Evolutionary conservation across 1,139 yeast genomes (phyloP).

Genomic region (Blastobotrys elegans): DNA sequence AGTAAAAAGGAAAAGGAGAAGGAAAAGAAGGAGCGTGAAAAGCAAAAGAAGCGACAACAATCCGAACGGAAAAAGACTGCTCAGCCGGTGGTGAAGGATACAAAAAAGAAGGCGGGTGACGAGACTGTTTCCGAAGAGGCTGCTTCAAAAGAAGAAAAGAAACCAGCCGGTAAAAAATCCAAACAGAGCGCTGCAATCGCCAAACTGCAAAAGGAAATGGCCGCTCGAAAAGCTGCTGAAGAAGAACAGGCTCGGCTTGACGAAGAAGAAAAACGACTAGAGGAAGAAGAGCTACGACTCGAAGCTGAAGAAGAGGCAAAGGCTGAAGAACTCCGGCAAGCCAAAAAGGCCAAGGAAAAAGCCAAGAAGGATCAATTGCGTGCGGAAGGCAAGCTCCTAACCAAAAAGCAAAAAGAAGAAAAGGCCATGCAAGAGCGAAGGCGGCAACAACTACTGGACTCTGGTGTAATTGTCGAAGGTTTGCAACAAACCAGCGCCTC

Average conservation of each 20-base stretch:
- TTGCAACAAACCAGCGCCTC: constrained; percentile 39
- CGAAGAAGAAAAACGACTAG: constrained; percentile 56
- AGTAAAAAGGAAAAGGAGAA: constrained; percentile 96
- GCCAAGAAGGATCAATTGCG: constrained; percentile 85
- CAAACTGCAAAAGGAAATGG: constrained; percentile 70
- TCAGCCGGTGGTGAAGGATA: constrained; percentile 50
- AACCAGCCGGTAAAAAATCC: constrained; percentile 42
- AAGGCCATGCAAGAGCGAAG: constrained; percentile 82
- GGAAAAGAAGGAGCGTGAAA: constrained; percentile 96
- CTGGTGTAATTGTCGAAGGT: constrained; percentile 75
- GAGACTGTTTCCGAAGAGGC: constrained; percentile 1
- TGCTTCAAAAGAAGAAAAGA: constrained; percentile 27
- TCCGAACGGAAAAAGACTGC: constrained; percentile 86
- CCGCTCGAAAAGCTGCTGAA: constrained; percentile 68
- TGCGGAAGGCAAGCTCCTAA: constrained; percentile 78
- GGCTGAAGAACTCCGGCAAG: constrained; percentile 62
- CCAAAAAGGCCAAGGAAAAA: constrained; percentile 67
- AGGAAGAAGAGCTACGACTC: constrained; percentile 55
- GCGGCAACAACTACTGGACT: constrained; percentile 74
- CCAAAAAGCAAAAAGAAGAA: constrained; percentile 94
- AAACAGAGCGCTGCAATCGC: constrained; percentile 42
- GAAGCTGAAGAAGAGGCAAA: constrained; percentile 52
- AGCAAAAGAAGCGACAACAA: constrained; percentile 85
- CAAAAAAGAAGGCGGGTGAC: constrained; percentile 31
- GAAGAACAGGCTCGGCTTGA: constrained; percentile 50